Evolutionary conservation across 768 basidiomycete genomes (phyloP).

Genomic region (Clitopilus passeckerianus): DNA sequence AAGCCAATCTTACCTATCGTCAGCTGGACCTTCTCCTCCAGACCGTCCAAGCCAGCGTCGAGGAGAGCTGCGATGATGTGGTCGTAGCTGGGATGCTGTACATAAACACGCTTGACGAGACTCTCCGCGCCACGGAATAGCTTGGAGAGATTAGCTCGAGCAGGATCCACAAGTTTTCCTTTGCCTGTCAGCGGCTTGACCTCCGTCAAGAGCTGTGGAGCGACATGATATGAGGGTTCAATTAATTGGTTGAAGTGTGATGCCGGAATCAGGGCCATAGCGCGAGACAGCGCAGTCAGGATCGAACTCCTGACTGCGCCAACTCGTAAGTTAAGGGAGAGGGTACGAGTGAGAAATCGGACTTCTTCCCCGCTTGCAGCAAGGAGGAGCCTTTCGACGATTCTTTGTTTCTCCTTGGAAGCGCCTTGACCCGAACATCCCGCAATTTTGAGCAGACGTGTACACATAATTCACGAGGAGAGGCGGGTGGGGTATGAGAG

Average conservation of each 20-base stretch:
- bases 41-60: constrained; percentile 52
- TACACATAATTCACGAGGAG: constrained; percentile 65
- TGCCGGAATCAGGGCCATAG: constrained; percentile 60
- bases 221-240: constrained; percentile 16
- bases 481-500: constrained; percentile 67
- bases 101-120: constrained; percentile 67
- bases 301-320: constrained; percentile 86
- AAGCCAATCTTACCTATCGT: constrained; percentile 52
- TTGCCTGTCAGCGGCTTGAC: constrained; percentile 15
- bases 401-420: constrained; percentile 66
- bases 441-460: constrained; percentile 64
- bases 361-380: constrained; percentile 83
- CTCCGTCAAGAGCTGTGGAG: constrained; percentile 21
- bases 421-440: constrained; percentile 71
- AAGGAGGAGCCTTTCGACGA: constrained; percentile 80
- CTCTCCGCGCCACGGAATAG: constrained; percentile 56
- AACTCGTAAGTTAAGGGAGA: constrained; percentile 75
- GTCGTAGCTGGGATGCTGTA: constrained; percentile 73
- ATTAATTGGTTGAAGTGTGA: constrained; percentile 12
- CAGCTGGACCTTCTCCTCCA: constrained; percentile 58
- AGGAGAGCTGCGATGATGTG: constrained; percentile 61
- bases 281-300: constrained; percentile 73
- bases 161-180: constrained; percentile 19
- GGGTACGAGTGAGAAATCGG: constrained; percentile 74
- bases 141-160: constrained; percentile 28